These are phyloP conservation scores for Kodamaea nitidulidarum DNA, from an alignment of 805 yeast genomes.

Conservation along the genomic window DNA sequence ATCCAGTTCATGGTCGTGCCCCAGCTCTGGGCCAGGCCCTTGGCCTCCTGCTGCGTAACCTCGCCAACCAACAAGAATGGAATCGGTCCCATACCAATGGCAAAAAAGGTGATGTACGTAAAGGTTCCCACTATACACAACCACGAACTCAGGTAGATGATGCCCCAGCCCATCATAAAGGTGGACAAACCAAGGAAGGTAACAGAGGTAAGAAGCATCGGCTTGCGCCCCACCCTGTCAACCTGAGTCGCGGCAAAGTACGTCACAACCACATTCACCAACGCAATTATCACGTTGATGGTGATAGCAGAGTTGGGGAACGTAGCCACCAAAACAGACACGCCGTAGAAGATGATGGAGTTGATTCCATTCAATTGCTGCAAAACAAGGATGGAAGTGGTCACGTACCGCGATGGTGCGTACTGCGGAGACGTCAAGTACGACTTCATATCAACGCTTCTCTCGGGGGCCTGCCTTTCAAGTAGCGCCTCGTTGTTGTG, in stretches of 20 bases:
- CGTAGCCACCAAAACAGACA: slow-evolving; percentile 66
- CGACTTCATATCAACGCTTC: slow-evolving; percentile 23
- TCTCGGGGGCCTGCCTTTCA: slow-evolving; percentile 12
- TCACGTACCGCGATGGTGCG: slow-evolving; percentile 56
- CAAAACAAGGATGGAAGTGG: slow-evolving; percentile 68
- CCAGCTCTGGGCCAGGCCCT: slow-evolving; percentile 85
- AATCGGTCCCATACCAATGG: slow-evolving; percentile 91
- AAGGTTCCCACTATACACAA: slow-evolving; percentile 63
- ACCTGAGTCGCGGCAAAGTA: slow-evolving; percentile 68
- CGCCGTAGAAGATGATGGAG: slow-evolving; percentile 90
- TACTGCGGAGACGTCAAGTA: slow-evolving; percentile 54
- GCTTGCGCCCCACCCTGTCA: slow-evolving; percentile 74
- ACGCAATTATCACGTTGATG: slow-evolving; percentile 73
- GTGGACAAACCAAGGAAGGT: slow-evolving; percentile 65
- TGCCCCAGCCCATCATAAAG: slow-evolving; percentile 62
- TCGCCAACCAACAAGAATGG: slow-evolving; percentile 89
- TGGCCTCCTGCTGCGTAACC: slow-evolving; percentile 76
- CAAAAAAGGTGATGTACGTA: slow-evolving; percentile 77
- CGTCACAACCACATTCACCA: slow-evolving; percentile 72
- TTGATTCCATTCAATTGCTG: slow-evolving; percentile 95
- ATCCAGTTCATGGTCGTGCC: slow-evolving; percentile 91
- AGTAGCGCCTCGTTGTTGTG: slow-evolving; percentile 2
- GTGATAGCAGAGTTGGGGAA: slow-evolving; percentile 69
- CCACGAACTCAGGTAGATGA: slow-evolving; percentile 42
- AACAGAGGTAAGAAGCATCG: slow-evolving; percentile 63